Conservation (phyloP, 1,139 yeast species). For the Yamadazyma buinensis region DNA sequence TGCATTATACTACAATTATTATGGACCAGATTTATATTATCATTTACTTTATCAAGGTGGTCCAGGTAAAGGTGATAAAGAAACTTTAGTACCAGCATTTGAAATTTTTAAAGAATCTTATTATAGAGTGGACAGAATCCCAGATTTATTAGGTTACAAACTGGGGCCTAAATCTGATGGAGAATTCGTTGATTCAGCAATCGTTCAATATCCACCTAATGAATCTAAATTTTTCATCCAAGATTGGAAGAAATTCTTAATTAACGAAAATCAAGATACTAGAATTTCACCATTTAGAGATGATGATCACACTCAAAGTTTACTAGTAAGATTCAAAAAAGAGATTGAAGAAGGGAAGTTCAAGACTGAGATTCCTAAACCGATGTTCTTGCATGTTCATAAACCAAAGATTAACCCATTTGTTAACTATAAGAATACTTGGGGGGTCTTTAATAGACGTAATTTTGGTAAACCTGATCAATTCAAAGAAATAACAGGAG, state of each 20-base stretch:
- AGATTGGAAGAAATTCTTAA: slow-evolving; percentile 29
- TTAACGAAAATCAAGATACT: slow-evolving; percentile 21
- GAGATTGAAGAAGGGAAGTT: slow-evolving; percentile 11
- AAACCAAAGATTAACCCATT: slow-evolving; percentile 40
- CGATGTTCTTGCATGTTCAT: slow-evolving; percentile 39
- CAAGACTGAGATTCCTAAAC: slow-evolving; percentile 21
- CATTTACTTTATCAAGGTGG: slow-evolving; percentile 35
- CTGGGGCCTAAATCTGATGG: slow-evolving; percentile 15
- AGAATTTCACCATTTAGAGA: slow-evolving; percentile 31
- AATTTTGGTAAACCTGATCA: slow-evolving; percentile 19
- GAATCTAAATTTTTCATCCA: slow-evolving; percentile 18
- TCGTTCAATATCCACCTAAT: slow-evolving; percentile 33
- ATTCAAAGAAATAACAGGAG: slow-evolving; percentile 15
- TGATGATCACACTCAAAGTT: slow-evolving; percentile 20
- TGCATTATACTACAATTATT: slow-evolving; percentile 52
- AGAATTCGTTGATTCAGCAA: slow-evolving; percentile 25
- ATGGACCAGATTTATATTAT: slow-evolving; percentile 36
- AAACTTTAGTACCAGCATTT: slow-evolving; percentile 37
- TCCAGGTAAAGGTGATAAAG: slow-evolving; percentile 38
- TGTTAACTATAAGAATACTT: slow-evolving; percentile 18
- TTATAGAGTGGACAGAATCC: slow-evolving; percentile 21
- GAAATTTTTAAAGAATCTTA: slow-evolving; percentile 35
- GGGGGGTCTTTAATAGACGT: slow-evolving; percentile 19
- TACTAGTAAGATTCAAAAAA: slow-evolving; percentile 20
- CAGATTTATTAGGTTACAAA: slow-evolving; percentile 24